phyloP scores from a whole-genome alignment of 129 eudicot species.

The Smallanthus sonchifolius region DNA sequence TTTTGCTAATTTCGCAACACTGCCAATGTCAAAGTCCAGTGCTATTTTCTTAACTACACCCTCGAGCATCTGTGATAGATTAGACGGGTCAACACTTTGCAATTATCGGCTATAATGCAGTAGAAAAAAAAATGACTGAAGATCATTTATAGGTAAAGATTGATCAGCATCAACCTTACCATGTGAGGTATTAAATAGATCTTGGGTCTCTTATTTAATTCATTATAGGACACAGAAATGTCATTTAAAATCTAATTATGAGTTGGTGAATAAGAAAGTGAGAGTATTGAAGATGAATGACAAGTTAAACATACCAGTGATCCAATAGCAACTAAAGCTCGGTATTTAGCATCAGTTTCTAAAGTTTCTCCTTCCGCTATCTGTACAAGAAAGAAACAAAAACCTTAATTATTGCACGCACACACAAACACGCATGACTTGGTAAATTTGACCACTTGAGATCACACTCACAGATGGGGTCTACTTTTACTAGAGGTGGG shows the following conservation, averaged over 20 bases:
- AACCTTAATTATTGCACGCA: background rate
- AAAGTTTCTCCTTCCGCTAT: slow-evolving; percentile 75
- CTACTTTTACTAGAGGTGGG: background rate
- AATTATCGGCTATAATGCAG: background rate
- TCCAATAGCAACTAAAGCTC: slow-evolving; percentile 94
- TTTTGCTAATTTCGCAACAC: slow-evolving; percentile 71
- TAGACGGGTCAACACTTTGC: background rate
- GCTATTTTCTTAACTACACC: slow-evolving; percentile 78
- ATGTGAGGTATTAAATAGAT: background rate
- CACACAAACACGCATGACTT: background rate
- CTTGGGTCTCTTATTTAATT: background rate
- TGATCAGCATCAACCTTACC: too few species aligned
- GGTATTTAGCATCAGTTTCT: slow-evolving; percentile 73
- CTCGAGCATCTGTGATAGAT: slow-evolving; percentile 66
- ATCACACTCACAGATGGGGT: background rate
- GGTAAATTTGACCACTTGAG: background rate
- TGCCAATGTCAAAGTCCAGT: slow-evolving; percentile 77
- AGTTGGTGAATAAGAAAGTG: background rate
- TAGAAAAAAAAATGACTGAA: background rate
- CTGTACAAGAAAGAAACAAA: slow-evolving; percentile 33
- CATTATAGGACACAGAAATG: background rate
- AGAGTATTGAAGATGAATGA: background rate
- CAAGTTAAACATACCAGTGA: slow-evolving; percentile 61
- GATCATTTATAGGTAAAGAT: too few species aligned
- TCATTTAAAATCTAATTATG: background rate